These are phyloP conservation scores for Pulveroboletus sp. DNA, from an alignment of 1,284 basidiomycete genomes.

Conservation along the genomic window DNA sequence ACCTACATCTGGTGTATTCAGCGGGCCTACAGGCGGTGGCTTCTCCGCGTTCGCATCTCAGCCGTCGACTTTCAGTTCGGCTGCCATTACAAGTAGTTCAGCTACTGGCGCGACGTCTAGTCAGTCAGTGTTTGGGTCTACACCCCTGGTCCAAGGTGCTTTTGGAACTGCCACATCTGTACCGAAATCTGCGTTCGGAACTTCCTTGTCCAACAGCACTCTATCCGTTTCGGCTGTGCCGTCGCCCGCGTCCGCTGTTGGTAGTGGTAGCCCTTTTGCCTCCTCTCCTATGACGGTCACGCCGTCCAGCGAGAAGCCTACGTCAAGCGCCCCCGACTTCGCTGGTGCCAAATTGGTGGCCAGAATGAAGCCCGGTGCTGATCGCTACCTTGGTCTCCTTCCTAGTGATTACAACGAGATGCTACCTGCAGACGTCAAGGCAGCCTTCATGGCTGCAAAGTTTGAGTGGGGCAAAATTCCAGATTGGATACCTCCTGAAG, in stretches of 20 bases:
- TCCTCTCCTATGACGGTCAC: conserved; percentile 28
- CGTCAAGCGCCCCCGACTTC: conserved; percentile 47
- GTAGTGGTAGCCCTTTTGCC: conserved; percentile 29
- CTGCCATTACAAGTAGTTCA: conserved; percentile 15
- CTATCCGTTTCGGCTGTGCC: conserved; percentile 17
- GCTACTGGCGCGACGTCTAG: conserved; percentile 18
- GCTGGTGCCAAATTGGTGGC: conserved; percentile 42
- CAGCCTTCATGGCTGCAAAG: conserved; percentile 58
- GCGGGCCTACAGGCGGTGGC: conserved; percentile 33
- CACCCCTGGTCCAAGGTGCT: conserved; percentile 24
- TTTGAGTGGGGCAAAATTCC: conserved; percentile 80
- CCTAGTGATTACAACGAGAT: conserved; percentile 59
- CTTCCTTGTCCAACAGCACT: conserved; percentile 11
- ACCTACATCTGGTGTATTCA: conserved; percentile 35
- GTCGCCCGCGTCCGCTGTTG: conserved; percentile 22
- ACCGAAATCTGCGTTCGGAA: conserved; percentile 33
- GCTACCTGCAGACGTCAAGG: conserved; percentile 52
- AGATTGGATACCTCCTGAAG: conserved; percentile 74
- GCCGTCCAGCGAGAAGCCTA: conserved; percentile 27
- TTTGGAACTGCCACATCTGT: conserved; percentile 31
- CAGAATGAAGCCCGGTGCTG: conserved; percentile 43
- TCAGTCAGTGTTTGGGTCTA: conserved; percentile 36
- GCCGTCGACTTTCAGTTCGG: conserved; percentile 31
- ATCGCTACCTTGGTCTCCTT: conserved; percentile 58
- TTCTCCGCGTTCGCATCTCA: conserved; percentile 42